Base-by-base conservation (phyloP, 2,329 filamentous ascomycete species). In the Talaromyces sp. region DNA sequence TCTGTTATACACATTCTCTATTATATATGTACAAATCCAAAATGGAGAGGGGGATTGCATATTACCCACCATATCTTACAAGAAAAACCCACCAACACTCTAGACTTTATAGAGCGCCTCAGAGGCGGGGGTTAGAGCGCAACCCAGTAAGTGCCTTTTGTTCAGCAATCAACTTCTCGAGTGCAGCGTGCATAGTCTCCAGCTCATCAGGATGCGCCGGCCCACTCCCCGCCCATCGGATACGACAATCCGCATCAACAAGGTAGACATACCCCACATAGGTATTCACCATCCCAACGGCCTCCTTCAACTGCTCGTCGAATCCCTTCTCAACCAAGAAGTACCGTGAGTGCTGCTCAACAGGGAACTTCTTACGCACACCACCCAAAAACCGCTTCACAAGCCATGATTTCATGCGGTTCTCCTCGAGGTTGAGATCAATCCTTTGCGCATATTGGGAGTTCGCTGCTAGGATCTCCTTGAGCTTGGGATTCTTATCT, bases 231-330 rank as follows among this genome's bases (percentile, higher is more conserved):
- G 93, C 94, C 94, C 94, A 99, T 51, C 94, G 84, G 63, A 99
- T 95, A 74, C 86, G 89, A 71, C 91, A 96, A 58, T 92, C 81
- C 57, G 86, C 80, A 70, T 99, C 94, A 53, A 99, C 80, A 43
- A 99, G 80, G 73, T 96, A 99, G 4, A 92, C 88, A 75, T 97
- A 97, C 33, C 92, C 93, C 30, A 97, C 93, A 32, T 35, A 40
- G 74, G 92, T 95, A 61, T 99, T 99, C 68, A 96, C 77, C 69
- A 96, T 71, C 4, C 84, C 84, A 64, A 87, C 81, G 4, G 81
- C 78, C 65, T 86, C 82, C 59, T 81, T 78, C 36, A 86, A 75
- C 16, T 76, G 70, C 44, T 84, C 80, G 13, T 73, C 77, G 19
- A 87, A 74, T 2, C 83, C 83, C 55, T 77, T 81, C 54, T 79